Base-by-base conservation (phyloP, 2,329 filamentous ascomycete species). In the Elsinoe perseae region DNA sequence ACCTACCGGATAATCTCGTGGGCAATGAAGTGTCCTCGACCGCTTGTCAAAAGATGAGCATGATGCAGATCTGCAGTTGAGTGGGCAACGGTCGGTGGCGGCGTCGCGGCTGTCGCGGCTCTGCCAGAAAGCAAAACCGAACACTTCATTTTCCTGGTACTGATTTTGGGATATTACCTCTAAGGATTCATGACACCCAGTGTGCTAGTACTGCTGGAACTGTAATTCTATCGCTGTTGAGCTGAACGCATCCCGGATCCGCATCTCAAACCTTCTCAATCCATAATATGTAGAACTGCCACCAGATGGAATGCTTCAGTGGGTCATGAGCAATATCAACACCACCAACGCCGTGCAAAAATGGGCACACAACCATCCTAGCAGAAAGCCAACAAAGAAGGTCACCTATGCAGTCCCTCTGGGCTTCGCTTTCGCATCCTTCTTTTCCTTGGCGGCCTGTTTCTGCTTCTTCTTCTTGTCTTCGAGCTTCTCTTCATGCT, bases 381-480 rank as follows among this genome's bases (percentile, higher is more conserved):
- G 27, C 27, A 38, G 8, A n/a, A 3, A 12, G 23, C 21, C 52
- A 14, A 28, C 18, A 21, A 27, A 21, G 21, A 25, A 27, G 18
- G 8, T 14, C 16, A n/a, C 6, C 27, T 25, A 62, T 38, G 59
- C 61, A 23, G 80, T 76, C 20, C 83, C 86, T 60, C 88, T 83
- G 12, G 92, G 91, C 75, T 92, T 95, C 4, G 86, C 79, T 75
- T 96, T 98, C 20, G 83, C 81, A 61, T 88, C 88, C 62, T 91
- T 91, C 81, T 97, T 98, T 62, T 91, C 89, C 77, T 96, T 96
- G 66, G 92, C 91, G 57, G 95, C 89, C 61, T 88, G 83, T 80
- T 96, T 98, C 63, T 86, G 79, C 75, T 91, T 95, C 80, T 97
- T 97, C 77, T 92, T 96, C 73, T 89, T 90, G 64, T 90, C 87